These are phyloP conservation scores for Geum urbanum DNA, from an alignment of 306 rosid species.

Conservation along the genomic window DNA sequence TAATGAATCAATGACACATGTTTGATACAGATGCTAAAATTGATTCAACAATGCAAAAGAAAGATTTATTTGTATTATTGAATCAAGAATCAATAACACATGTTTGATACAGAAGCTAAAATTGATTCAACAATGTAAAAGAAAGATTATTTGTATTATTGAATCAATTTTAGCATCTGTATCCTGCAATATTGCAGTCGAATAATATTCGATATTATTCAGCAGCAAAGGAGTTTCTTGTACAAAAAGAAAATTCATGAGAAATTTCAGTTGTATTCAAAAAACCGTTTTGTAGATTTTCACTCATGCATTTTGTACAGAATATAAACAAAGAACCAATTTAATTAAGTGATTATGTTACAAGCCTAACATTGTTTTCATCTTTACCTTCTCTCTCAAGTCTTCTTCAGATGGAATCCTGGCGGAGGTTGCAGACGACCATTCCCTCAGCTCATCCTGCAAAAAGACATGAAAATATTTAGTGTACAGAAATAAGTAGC, in stretches of 20 bases:
- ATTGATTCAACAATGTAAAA: slow-evolving; percentile 2
- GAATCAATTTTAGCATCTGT: background rate
- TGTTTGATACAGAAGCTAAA: no score
- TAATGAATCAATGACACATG: no score
- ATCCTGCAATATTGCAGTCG: no score
- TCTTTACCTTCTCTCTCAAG: slow-evolving; percentile 43
- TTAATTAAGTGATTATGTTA: slow-evolving; percentile 31
- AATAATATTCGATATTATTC: background rate
- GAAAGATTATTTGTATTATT: background rate
- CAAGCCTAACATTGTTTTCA: slow-evolving; percentile 55
- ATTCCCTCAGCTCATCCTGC: slow-evolving; percentile 91
- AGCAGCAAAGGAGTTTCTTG: slow-evolving; percentile 6
- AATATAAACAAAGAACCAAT: background rate
- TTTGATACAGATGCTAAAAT: background rate
- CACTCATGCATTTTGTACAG: background rate
- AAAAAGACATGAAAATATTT: background rate
- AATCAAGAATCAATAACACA: no score
- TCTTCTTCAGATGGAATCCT: slow-evolving; percentile 55
- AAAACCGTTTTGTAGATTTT: background rate
- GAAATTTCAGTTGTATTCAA: background rate
- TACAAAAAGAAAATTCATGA: background rate
- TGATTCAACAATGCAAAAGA: no score
- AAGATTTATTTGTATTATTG: no score
- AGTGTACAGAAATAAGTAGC: background rate
- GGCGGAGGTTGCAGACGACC: slow-evolving; percentile 61